These are phyloP conservation scores for Cymbidium sinense DNA, from an alignment of 106 monocot genomes.

Conservation along the genomic window DNA sequence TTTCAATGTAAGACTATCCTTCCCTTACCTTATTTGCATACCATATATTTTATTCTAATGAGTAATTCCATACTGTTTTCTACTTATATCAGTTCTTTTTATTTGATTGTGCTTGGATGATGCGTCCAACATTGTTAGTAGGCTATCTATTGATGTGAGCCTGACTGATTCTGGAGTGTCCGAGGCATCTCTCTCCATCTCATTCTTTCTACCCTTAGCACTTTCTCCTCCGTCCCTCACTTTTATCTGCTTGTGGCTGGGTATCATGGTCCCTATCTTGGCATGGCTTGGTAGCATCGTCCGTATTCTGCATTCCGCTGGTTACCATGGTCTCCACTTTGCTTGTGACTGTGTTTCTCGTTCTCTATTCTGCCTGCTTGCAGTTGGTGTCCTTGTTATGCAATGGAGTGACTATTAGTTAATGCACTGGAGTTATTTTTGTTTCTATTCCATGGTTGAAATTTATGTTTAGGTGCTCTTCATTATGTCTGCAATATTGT, in stretches of 20 bases:
- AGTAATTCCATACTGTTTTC: not conserved
- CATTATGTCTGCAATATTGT: no score
- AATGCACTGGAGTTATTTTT: no score
- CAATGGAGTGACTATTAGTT: no score
- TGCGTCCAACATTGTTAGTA: not conserved
- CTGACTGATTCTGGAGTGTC: not conserved
- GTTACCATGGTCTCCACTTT: no score
- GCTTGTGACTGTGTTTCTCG: no score
- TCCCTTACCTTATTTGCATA: not conserved
- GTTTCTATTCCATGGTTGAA: no score
- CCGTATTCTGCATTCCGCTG: no score
- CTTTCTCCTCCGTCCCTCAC: no score
- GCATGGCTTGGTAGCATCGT: no score
- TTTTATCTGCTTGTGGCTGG: not conserved
- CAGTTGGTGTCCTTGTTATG: no score
- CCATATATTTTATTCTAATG: not conserved
- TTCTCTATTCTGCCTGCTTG: no score
- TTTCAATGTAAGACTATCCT: constrained; percentile 54
- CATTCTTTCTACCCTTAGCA: not conserved
- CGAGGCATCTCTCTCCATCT: not conserved
- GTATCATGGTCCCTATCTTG: not conserved
- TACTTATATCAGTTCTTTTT: not conserved
- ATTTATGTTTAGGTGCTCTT: no score
- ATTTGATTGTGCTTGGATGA: not conserved
- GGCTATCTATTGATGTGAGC: not conserved